Evolutionary conservation across 306 rosid genomes (phyloP).

Genomic region (Gastrolobium villosum): DNA sequence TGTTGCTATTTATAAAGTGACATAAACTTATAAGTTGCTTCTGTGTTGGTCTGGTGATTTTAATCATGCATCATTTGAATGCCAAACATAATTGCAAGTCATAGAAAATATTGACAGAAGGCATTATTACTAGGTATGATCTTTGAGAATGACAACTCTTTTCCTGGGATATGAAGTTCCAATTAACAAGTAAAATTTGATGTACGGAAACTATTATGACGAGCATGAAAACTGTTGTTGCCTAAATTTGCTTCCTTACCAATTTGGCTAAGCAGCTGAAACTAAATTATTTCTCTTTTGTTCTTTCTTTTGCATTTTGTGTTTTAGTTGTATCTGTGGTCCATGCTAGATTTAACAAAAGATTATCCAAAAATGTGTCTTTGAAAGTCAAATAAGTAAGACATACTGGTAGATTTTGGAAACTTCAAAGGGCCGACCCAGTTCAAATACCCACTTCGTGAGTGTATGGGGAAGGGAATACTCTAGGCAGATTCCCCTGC

Average conservation of each 20-base stretch:
- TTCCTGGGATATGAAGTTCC: neutral
- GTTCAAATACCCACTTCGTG: too few species aligned
- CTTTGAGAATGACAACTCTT: conserved; percentile 10
- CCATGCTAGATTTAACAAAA: conserved; percentile 23
- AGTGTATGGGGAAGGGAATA: too few species aligned
- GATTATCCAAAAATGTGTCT: conserved; percentile 4
- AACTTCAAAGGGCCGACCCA: too few species aligned
- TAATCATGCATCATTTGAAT: neutral
- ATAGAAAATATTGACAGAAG: neutral
- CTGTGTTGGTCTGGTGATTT: conserved; percentile 12
- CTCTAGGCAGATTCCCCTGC: too few species aligned
- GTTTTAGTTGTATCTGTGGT: conserved; percentile 1
- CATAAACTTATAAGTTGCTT: too few species aligned
- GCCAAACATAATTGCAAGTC: neutral
- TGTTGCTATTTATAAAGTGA: too few species aligned
- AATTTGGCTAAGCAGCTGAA: neutral
- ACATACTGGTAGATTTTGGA: neutral
- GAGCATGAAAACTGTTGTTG: neutral
- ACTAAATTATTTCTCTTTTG: neutral
- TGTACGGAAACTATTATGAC: neutral
- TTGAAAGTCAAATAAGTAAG: neutral
- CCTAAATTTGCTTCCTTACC: neutral
- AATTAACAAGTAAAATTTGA: neutral
- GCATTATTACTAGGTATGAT: neutral
- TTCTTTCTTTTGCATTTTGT: conserved; percentile 10